These are phyloP conservation scores for Excoecaria agallocha DNA, from an alignment of 345 rosid species.

Conservation along the genomic window DNA sequence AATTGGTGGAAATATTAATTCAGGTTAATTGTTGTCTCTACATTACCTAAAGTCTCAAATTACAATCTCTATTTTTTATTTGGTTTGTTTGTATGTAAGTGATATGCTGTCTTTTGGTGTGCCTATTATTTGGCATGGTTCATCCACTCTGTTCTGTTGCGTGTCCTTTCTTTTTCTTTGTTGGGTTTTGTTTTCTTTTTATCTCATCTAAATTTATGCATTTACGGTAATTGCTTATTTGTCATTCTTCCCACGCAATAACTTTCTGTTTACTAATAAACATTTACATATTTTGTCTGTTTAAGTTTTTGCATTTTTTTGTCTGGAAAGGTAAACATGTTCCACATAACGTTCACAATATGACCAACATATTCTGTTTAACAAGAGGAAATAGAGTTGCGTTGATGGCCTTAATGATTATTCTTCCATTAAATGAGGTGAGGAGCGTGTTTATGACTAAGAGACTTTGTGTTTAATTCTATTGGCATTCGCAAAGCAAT, in stretches of 20 bases:
- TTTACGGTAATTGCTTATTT: neutral
- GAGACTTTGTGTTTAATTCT: neutral
- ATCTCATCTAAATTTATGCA: neutral
- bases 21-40: constrained; percentile 46
- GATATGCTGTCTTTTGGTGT: neutral
- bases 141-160: constrained; percentile 3
- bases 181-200: neutral
- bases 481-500: neutral
- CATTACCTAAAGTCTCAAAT: neutral
- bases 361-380: neutral
- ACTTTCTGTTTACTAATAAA: neutral
- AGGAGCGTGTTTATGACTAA: neutral
- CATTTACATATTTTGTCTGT: neutral
- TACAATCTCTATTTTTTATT: neutral
- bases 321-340: neutral
- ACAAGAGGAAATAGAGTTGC: neutral
- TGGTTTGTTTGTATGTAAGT: neutral
- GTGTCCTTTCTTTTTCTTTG: neutral
- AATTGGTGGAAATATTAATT: constrained; percentile 46
- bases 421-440: neutral
- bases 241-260: neutral
- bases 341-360: neutral
- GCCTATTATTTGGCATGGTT: neutral
- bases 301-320: neutral
- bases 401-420: neutral